phyloP scores from a whole-genome alignment of 176 grass and related monocot genomes.

The Calamus simplicifolius region DNA sequence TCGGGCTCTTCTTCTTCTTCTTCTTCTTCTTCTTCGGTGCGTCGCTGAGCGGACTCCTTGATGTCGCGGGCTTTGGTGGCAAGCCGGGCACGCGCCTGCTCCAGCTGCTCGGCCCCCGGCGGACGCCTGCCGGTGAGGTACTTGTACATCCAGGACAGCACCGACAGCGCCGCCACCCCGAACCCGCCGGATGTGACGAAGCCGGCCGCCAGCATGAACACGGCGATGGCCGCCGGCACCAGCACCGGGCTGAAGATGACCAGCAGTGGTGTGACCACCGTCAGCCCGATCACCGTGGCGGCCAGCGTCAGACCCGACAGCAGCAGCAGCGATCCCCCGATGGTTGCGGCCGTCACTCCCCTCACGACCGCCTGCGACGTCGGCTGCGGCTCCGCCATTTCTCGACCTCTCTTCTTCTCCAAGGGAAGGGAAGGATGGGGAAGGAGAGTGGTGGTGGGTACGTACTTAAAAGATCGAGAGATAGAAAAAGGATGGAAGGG shows the following conservation, averaged over 20 bases:
- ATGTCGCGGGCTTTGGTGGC: slow-evolving; percentile 72
- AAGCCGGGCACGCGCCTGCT: slow-evolving; percentile 64
- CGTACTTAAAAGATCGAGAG: neutral
- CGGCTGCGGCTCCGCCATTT: slow-evolving; percentile 16
- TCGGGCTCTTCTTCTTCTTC: too few relatives aligned
- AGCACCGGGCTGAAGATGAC: slow-evolving; percentile 96
- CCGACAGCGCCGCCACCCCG: slow-evolving; percentile 74
- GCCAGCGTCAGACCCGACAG: slow-evolving; percentile 68
- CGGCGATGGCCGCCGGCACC: slow-evolving; percentile 50
- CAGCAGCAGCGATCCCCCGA: slow-evolving; percentile 59
- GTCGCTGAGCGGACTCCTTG: slow-evolving; percentile 69
- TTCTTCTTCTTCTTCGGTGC: too few relatives aligned
- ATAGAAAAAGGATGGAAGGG: neutral
- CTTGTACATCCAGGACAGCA: slow-evolving; percentile 98
- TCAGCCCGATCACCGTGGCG: slow-evolving; percentile 65
- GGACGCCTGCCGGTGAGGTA: slow-evolving; percentile 85
- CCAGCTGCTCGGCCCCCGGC: slow-evolving; percentile 74
- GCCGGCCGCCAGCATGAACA: slow-evolving; percentile 48
- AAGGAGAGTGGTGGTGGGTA: neutral
- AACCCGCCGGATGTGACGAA: slow-evolving; percentile 70
- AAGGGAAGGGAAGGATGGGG: too few relatives aligned
- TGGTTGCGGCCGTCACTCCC: slow-evolving; percentile 48
- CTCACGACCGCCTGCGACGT: slow-evolving; percentile 31
- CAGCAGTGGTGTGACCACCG: slow-evolving; percentile 69
- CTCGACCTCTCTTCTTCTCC: neutral